These are phyloP conservation scores for Chrysopogon serrulatus DNA, from an alignment of 176 grass and related monocot species.

Conservation along the genomic window DNA sequence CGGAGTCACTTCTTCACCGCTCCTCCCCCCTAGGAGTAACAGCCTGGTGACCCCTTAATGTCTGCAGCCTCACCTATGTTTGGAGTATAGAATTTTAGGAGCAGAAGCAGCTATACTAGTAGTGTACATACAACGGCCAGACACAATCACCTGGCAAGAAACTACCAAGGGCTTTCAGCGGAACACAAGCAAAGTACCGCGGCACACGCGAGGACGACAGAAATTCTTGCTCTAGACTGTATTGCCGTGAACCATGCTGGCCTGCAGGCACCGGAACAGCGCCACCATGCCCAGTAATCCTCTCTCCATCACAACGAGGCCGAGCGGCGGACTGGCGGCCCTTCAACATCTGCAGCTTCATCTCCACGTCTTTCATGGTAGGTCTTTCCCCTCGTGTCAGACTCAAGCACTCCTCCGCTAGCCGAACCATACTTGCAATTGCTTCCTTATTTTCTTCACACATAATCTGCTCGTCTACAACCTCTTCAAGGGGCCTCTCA, in stretches of 20 bases:
- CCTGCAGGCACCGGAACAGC: background rate
- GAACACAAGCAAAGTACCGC: background rate
- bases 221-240: constrained; percentile 19
- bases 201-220: constrained; percentile 1
- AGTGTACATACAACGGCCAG: too few relatives aligned
- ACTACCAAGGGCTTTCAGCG: background rate
- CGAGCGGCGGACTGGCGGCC: background rate
- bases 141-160: background rate
- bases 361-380: constrained; percentile 34
- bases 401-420: background rate
- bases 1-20: too few relatives aligned
- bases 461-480: background rate
- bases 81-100: too few relatives aligned
- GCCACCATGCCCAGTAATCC: background rate
- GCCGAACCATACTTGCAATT: background rate
- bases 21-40: too few relatives aligned
- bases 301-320: background rate
- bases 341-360: constrained; percentile 14
- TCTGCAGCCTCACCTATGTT: too few relatives aligned
- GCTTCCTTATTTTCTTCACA: background rate
- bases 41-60: too few relatives aligned
- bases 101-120: too few relatives aligned
- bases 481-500: background rate
- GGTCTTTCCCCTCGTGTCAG: constrained; percentile 6
- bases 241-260: constrained; percentile 3